Base-by-base conservation (phyloP, 75 land plant species). In the Pinus taeda region DNA sequence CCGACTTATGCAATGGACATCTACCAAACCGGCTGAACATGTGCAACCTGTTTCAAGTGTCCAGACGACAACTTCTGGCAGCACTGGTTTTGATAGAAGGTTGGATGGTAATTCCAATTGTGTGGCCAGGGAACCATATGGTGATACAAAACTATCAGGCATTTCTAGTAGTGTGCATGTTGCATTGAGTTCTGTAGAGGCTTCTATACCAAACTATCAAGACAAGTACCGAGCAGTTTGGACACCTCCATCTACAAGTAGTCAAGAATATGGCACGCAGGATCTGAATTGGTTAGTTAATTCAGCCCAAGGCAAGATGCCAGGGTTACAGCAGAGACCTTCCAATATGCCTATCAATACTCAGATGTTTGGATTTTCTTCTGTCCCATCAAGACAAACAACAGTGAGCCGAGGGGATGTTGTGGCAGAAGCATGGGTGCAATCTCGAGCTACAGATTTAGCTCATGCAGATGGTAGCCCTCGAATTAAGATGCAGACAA, bases 1-100 rank as follows among this genome's bases (percentile, higher is more conserved):
- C 20, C 42, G 36, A 26, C 58, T 56, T 5, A 73, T 29, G 58
- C 74, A 73, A 73, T 73, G 74, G 74, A 22, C 74, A 26, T 73
- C 74, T 5, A 15, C 59, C 57, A 73, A 26, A 73, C 74, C 22
- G 18, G 74, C 59, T 73, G 74, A 73, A 18, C 58, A 24, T 15
- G 36, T 24, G 24, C 74, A 53, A 73, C 30, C 74, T 73, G 58
- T 57, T 55, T 57, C 72, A 42, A 69, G 72, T 69, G 24, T 42
- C 49, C 72, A 42, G 8, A 53, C 29, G 21, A 73, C 33, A 42
- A 49, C 37, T 73, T 53, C 59, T 71, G 13, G 56, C 7, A 71
- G 24, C 42, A 49, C n/a, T 49, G 57, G 56, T 49, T 15, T n/a
- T 26, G 74, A 57, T 42, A 73, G 74, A 36, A 56, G 15, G 22